Evolutionary conservation across 2,329 filamentous ascomycete genomes (phyloP), one percentile per base, ranked within the genome.

Genomic region (Periglandula ipomoeae): DNA sequence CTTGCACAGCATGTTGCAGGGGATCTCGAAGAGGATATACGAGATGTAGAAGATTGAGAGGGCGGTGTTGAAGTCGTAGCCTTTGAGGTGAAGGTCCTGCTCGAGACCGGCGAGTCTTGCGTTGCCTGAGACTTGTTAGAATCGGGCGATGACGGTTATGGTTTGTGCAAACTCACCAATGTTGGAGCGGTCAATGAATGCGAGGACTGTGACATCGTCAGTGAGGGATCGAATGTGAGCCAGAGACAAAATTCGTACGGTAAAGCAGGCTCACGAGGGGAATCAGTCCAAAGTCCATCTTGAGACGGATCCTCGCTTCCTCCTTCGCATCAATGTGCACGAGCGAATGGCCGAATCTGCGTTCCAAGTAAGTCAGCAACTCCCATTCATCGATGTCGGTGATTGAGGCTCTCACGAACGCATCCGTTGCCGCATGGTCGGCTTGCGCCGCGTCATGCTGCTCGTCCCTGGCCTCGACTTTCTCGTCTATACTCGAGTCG

Each of bases 21-120:
- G 81, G 19, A 85, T 82, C 56, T 84, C 76, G 52, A 82, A 82
- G 24, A 84, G 23, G 50, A 85, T 83, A 59, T 84, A 85, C 2
- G 74, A 75, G 56, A 85, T 70, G 59, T 82, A 85, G 59, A 84
- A 85, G 45, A 78, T 58, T 5, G 78, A 79, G 1, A 85, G 68
- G 0, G 83, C 68, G 13, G 65, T 61, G 50, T 85, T 85, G 67
- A 82, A 84, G 53, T 83, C 79, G 53, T 81, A 77, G 19, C 73
- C 73, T 6, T 56, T 64, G 42, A 84, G 61, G 0, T 64, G 52
- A 3, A 84, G 68, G 40, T 81, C 78, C 20, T 68, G 69, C 45
- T 79, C 74, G 5, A 83, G 65, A 0, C 77, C 76, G 2, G 77
- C 78, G 7, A 82, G 60, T 50, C 70, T 73, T 3, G 78, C 79